Conservation (phyloP, 441 rosid genomes). For the Eutrema salsugineum region DNA sequence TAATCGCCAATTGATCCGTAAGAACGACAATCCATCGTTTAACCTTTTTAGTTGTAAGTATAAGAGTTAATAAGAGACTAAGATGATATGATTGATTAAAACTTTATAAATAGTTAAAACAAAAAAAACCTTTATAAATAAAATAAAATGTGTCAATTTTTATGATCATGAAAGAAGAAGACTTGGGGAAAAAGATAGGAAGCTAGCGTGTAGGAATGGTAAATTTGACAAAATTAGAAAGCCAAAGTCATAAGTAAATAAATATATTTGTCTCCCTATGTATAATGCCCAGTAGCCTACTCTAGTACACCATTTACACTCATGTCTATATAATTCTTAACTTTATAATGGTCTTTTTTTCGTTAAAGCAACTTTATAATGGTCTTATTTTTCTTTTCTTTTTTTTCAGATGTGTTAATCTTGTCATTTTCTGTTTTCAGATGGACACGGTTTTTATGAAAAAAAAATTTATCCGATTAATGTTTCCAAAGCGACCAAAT, state of each 20-base stretch:
- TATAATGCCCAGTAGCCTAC: constrained; percentile 1
- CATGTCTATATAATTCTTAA: not conserved
- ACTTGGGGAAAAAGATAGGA: not conserved
- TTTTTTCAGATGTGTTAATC: too few species aligned
- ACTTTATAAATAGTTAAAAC: not conserved
- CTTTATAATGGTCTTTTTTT: not conserved
- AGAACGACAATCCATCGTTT: too few species aligned
- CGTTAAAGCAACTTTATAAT: too few species aligned
- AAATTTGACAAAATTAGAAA: constrained; percentile 12
- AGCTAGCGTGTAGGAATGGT: constrained; percentile 20
- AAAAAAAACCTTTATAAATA: too few species aligned
- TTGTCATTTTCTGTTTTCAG: too few species aligned
- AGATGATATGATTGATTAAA: not conserved
- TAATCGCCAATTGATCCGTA: too few species aligned
- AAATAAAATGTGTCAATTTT: not conserved
- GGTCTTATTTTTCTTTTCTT: too few species aligned
- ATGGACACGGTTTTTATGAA: too few species aligned
- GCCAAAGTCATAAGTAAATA: constrained; percentile 17
- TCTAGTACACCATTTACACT: constrained; percentile 3
- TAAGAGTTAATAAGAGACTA: not conserved
- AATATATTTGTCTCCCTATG: constrained; percentile 17
- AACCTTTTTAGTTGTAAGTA: not conserved
- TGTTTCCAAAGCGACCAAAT: too few species aligned
- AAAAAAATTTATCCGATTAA: too few species aligned
- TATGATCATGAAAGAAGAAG: not conserved